Evolutionary conservation across 2,329 filamentous ascomycete species (phyloP).

Genomic region (Incumbomyces delicatus): DNA sequence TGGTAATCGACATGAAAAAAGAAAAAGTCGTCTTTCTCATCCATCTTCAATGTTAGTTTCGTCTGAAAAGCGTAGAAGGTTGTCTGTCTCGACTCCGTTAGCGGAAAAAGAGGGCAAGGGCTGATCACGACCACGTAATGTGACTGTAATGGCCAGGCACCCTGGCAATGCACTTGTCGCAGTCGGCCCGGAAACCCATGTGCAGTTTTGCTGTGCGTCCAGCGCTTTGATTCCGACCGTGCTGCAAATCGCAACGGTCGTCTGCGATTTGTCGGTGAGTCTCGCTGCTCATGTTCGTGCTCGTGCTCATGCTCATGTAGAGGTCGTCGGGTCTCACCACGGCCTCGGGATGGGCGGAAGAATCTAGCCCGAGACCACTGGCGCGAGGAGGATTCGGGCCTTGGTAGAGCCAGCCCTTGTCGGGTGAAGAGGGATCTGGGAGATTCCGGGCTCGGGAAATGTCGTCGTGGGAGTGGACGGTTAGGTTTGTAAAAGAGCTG

Average conservation of each 20-base stretch:
- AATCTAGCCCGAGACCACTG: slow-evolving; percentile 9
- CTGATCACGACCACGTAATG: slow-evolving; percentile 48
- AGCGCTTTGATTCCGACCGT: background rate
- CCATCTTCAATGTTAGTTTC: too few relatives aligned
- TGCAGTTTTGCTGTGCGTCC: slow-evolving; percentile 46
- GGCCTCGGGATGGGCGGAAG: slow-evolving; percentile 1
- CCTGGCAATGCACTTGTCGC: slow-evolving; percentile 65
- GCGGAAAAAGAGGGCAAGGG: background rate
- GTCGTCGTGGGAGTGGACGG: slow-evolving; percentile 3
- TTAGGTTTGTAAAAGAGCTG: slow-evolving; percentile 4
- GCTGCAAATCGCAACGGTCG: background rate
- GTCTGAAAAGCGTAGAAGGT: too few relatives aligned
- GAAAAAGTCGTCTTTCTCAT: too few relatives aligned
- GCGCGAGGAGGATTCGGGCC: slow-evolving; percentile 1
- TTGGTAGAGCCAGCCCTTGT: background rate
- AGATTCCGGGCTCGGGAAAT: background rate
- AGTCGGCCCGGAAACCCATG: slow-evolving; percentile 69
- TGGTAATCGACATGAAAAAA: too few relatives aligned
- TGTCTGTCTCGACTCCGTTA: too few relatives aligned
- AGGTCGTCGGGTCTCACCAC: slow-evolving; percentile 8
- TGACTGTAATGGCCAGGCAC: slow-evolving; percentile 75
- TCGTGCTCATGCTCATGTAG: slow-evolving; percentile 1
- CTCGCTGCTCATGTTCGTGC: background rate
- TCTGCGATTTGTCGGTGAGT: too few relatives aligned
- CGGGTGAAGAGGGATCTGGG: slow-evolving; percentile 4